Base-by-base conservation (phyloP, 2,329 filamentous ascomycete genomes). In the Fusarium pilosicola region DNA sequence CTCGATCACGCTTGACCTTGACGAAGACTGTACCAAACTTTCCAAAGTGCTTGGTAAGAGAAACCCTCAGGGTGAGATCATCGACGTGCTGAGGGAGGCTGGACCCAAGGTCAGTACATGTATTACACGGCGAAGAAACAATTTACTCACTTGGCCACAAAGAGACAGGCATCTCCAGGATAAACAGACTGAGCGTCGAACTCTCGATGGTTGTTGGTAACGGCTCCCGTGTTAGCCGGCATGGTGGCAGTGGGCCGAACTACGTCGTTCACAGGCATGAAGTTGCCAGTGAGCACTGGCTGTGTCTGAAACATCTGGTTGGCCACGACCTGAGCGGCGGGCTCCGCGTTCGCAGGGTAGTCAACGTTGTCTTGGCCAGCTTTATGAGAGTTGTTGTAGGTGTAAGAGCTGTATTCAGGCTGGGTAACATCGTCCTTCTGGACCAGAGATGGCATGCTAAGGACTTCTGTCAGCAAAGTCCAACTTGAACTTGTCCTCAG, bases 131-230 rank as follows among this genome's bases (percentile, higher is more conserved):
- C n/a, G 9, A 24, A 11, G 14, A 22, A 10, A 11, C 7, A 54
- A 18, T 30, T 32, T 18, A 84, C 88, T 84, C 85, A 92, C 90
- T 92, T 92, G 38, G 90, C 90, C 42, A 91, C 89, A 74, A 92
- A 92, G 41, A 92, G 85, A 76, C 90, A 92, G 44, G 88, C 87
- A 13, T 85, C 85, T 1, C 88, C 84, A 1, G 88, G 86, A 60
- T 88, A 89, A 41, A 86, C 80, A 2, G 81, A 81, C 76, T 90
- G 88, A 7, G 88, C 86, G 74, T 89, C 87, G 6, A 85, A 79
- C 4, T 39, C 51, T 13, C 30, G 12, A 12, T 56, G 49, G 2
- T 17, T n/a, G 11, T 34, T 24, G 13, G 42, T 32, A 26, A 55
- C 11, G 18, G 41, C 56, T 7, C 45, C 55, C 32, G 22, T 17